phyloP scores from a whole-genome alignment of 139 green algal species.

The Chlamydomonas incerta region DNA sequence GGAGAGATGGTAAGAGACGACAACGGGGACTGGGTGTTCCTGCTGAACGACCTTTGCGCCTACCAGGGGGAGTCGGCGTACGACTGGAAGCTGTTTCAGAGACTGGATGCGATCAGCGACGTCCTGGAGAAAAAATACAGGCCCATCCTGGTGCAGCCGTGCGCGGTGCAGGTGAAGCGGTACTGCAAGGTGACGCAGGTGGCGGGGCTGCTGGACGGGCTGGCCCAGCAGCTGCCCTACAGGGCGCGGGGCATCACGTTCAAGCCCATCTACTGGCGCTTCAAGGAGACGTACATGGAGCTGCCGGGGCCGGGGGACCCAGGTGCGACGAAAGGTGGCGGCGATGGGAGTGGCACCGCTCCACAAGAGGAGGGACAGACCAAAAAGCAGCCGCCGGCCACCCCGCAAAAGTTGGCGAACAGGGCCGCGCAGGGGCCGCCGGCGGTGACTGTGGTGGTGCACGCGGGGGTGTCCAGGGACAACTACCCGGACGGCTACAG shows the following conservation, averaged over 20 bases:
- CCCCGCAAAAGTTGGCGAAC: too few relatives aligned
- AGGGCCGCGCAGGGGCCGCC: too few relatives aligned
- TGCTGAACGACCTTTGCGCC: not conserved
- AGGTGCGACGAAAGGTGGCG: too few relatives aligned
- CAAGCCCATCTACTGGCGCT: not conserved
- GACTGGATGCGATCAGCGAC: not conserved
- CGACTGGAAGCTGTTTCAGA: not conserved
- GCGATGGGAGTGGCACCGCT: too few relatives aligned
- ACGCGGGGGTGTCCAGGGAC: too few relatives aligned
- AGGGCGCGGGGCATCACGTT: not conserved
- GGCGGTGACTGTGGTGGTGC: too few relatives aligned
- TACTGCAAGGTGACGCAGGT: not conserved
- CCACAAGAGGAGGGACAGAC: too few relatives aligned
- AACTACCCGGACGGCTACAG: too few relatives aligned
- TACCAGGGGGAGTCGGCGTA: not conserved
- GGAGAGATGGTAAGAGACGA: not conserved
- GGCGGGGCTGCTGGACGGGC: not conserved
- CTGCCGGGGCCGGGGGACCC: too few relatives aligned
- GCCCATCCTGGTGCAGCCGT: not conserved
- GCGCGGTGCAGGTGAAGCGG: not conserved
- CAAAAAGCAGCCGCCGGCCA: too few relatives aligned
- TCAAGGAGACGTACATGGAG: too few relatives aligned
- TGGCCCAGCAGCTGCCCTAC: not conserved
- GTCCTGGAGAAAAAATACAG: not conserved
- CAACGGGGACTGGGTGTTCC: not conserved